Conservation (phyloP, 1,284 basidiomycete species). For the Sporisorium exsertum region DNA sequence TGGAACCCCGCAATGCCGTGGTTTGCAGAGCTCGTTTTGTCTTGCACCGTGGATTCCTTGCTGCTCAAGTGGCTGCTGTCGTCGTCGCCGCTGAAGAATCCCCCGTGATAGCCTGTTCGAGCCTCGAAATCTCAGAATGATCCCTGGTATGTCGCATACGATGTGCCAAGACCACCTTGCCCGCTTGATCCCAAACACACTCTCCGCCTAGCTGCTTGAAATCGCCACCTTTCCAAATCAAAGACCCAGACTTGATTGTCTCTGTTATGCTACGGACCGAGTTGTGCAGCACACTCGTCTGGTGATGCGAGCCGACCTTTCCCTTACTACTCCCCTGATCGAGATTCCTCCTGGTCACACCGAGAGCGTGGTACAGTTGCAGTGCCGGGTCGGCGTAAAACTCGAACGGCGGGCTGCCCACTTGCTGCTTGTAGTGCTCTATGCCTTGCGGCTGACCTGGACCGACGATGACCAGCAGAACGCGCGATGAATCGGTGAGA, state of each 20-base stretch:
- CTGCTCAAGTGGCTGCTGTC: background rate
- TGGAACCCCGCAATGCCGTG: slow-evolving; percentile 32
- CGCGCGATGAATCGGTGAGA: slow-evolving; percentile 19
- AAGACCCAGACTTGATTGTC: slow-evolving; percentile 27
- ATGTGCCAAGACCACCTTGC: slow-evolving; percentile 33
- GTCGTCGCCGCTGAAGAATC: background rate
- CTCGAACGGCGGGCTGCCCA: slow-evolving; percentile 20
- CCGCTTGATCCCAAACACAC: slow-evolving; percentile 28
- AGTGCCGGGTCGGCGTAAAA: slow-evolving; percentile 46
- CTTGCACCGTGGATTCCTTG: background rate
- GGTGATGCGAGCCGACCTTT: slow-evolving; percentile 36
- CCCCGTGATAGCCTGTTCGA: slow-evolving; percentile 19
- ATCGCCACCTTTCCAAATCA: slow-evolving; percentile 43
- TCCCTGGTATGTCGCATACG: slow-evolving; percentile 49
- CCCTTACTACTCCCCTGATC: slow-evolving; percentile 26
- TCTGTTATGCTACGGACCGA: slow-evolving; percentile 24
- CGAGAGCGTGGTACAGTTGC: slow-evolving; percentile 41
- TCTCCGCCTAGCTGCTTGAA: slow-evolving; percentile 51
- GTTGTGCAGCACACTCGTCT: background rate
- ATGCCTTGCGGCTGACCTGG: slow-evolving; percentile 33
- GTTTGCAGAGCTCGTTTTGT: slow-evolving; percentile 10
- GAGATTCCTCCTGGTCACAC: slow-evolving; percentile 31
- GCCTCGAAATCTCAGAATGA: slow-evolving; percentile 27
- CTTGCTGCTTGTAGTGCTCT: slow-evolving; percentile 18
- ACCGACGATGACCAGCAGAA: slow-evolving; percentile 37